Base-by-base conservation (phyloP, 257 asterid species). In the Avicennia marina region DNA sequence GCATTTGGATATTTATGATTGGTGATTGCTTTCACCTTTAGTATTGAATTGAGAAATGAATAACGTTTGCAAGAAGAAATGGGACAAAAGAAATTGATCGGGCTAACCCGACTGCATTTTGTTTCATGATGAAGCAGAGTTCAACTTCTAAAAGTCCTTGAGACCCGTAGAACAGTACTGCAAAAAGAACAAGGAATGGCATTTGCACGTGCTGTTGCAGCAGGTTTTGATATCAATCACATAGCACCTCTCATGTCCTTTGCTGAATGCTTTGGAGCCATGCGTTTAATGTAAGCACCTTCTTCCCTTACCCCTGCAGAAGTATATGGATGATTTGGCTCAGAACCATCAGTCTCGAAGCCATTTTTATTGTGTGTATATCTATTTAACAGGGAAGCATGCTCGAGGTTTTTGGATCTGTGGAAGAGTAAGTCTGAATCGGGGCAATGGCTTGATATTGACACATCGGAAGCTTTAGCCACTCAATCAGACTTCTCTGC, bases 171-270 rank as follows among this genome's bases (percentile, higher is more conserved):
- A 74, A 71, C 61, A 25, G 80, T 75, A 58, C 81, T 93, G 54
- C 85, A 71, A 60, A 93, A 89, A 46, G 96, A 93, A 72, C 98
- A 89, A 73, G 97, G 95, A 46, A 93, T 93, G 98, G 96, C 98
- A 48, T 93, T 93, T 74, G 97, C 97, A 54, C 95, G 96, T 72
- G 95, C 98, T 56, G 90, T 80, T 40, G 98, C 97, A 65, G 96
- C 95, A 69, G 93, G 98, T 67, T 93, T 85, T 77, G 89, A 82
- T 58, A 73, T 93, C 62, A 95, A 86, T 61, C 67, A 73, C 66
- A 72, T 93, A 76, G 56, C 70, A 12, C 78, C 75, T 36, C 90
- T 93, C 36, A 65, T 86, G 44, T 83, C 95, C 58, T 93, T 93
- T 75, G 82, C 97, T 22, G 84, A 84, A 62, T 80, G 89, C 75